phyloP scores from a whole-genome alignment of 768 basidiomycete genomes.

The Lentinula boryana region DNA sequence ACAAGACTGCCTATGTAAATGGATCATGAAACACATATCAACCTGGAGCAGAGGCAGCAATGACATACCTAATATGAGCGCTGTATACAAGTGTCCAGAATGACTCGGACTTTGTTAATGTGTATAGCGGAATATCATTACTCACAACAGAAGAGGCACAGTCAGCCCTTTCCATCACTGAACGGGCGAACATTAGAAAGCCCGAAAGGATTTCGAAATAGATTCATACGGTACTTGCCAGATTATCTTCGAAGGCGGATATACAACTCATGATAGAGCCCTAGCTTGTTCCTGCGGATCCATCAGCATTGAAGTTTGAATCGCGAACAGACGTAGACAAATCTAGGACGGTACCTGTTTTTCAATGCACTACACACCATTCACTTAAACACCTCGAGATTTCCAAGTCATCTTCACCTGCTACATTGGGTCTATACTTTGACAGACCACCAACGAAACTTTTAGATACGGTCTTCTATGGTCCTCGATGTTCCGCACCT shows the following conservation, averaged over 20 bases:
- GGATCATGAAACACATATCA: not conserved
- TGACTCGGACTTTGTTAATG: not conserved
- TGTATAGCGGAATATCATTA: slow-evolving; percentile 8
- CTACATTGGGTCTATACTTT: slow-evolving; percentile 30
- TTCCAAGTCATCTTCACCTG: slow-evolving; percentile 47
- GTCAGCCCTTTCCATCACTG: slow-evolving; percentile 61
- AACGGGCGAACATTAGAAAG: not conserved
- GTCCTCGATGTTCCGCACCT: not conserved
- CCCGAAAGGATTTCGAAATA: not conserved
- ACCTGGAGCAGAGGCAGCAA: not conserved
- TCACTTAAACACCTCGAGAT: slow-evolving; percentile 49
- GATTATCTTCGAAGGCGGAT: slow-evolving; percentile 45
- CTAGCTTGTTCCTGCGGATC: slow-evolving; percentile 37
- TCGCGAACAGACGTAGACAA: not conserved
- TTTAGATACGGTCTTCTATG: not conserved
- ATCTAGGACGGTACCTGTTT: slow-evolving; percentile 54
- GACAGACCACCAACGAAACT: not conserved
- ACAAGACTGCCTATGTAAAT: slow-evolving; percentile 24
- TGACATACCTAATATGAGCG: slow-evolving; percentile 39
- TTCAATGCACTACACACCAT: slow-evolving; percentile 54
- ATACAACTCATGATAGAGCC: slow-evolving; percentile 44
- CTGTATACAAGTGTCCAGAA: slow-evolving; percentile 36
- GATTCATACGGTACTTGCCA: slow-evolving; percentile 29
- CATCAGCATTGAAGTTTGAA: not conserved
- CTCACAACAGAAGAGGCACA: slow-evolving; percentile 62